Percentiles rank a stretch among this genome's conserved stretches.
Evolutionary conservation across 2,329 filamentous ascomycete species (phyloP).

Genomic region (Aphanocladium album): DNA sequence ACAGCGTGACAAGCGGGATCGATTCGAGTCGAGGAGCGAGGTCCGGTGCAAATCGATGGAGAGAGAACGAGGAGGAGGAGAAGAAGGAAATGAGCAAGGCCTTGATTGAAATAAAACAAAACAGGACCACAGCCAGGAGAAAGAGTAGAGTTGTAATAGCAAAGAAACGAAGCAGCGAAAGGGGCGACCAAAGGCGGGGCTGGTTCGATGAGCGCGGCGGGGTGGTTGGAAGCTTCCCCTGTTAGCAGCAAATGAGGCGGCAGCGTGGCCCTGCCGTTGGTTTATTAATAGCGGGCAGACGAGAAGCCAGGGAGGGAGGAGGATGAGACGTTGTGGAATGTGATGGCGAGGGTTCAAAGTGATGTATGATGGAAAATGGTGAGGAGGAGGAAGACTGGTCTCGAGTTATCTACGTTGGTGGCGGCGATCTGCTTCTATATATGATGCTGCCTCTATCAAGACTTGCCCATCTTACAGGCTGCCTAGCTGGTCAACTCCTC

Average conservation of each 20-base stretch:
- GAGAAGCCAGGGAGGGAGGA: background rate
- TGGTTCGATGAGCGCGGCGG: constrained; percentile 9
- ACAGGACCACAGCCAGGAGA: too few species aligned
- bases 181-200: constrained; percentile 11
- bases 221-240: constrained; percentile 12
- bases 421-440: background rate
- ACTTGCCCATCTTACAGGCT: background rate
- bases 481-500: too few species aligned
- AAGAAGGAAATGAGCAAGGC: constrained; percentile 3
- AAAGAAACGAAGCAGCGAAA: constrained; percentile 5
- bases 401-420: background rate
- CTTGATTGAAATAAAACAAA: constrained; percentile 1
- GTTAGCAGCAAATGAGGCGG: constrained; percentile 11
- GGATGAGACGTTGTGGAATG: background rate
- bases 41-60: constrained; percentile 3
- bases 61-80: background rate
- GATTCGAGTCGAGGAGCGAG: constrained; percentile 11
- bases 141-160: constrained; percentile 6
- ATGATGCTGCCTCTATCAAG: background rate
- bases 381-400: background rate
- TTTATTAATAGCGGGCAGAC: background rate
- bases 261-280: constrained; percentile 8
- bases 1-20: constrained; percentile 9
- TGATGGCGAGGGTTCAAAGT: background rate
- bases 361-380: background rate